Evolutionary conservation across 2,329 filamentous ascomycete genomes (phyloP).

Genomic region (Clarireedia monteithiana): DNA sequence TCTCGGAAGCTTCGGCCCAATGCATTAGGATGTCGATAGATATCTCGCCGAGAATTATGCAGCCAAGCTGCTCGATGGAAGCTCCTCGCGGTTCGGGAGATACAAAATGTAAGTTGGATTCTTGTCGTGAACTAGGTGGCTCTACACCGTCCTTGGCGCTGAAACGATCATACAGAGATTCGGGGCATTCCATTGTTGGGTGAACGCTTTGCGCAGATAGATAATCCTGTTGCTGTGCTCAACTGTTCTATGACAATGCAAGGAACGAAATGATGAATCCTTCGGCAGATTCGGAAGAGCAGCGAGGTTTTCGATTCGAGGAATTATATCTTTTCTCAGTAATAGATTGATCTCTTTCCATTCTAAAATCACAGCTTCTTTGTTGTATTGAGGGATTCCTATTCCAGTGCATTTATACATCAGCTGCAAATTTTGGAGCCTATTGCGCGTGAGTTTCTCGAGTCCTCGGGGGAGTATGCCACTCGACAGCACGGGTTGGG

Average conservation of each 20-base stretch:
- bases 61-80: slow-evolving; percentile 16
- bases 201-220: neutral
- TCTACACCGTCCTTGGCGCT: neutral
- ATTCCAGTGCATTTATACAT: neutral
- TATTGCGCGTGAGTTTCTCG: neutral
- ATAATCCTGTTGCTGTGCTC: neutral
- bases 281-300: slow-evolving; percentile 8
- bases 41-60: slow-evolving; percentile 11
- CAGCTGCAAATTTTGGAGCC: neutral
- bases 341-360: slow-evolving; percentile 11
- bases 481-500: neutral
- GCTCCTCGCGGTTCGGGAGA: slow-evolving; percentile 10
- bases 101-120: slow-evolving; percentile 7
- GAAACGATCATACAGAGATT: neutral
- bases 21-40: slow-evolving; percentile 1
- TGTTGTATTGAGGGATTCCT: slow-evolving; percentile 13
- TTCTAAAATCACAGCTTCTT: slow-evolving; percentile 11
- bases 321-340: slow-evolving; percentile 6
- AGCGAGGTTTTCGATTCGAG: slow-evolving; percentile 12
- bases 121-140: slow-evolving; percentile 8
- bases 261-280: slow-evolving; percentile 9
- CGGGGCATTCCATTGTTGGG: neutral
- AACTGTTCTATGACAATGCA: slow-evolving; percentile 2
- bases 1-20: neutral
- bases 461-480: neutral